These are phyloP conservation scores for Striga asiatica DNA, from an alignment of 257 asterid genomes.

Conservation along the genomic window DNA sequence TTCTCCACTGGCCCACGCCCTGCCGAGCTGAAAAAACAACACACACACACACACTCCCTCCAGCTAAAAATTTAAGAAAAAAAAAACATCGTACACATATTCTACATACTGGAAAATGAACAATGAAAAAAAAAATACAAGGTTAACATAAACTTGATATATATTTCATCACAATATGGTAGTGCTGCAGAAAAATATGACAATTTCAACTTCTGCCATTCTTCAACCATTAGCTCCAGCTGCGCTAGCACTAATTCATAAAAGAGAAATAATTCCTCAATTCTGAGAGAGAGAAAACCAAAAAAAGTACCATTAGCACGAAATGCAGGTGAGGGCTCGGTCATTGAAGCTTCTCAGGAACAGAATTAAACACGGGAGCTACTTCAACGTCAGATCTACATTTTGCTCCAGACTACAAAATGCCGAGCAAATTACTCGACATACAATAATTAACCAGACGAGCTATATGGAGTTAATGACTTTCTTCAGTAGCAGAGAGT, in stretches of 20 bases:
- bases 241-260: background rate
- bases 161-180: background rate
- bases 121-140: background rate
- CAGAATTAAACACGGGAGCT: constrained; percentile 19
- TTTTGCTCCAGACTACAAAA: too few relatives aligned
- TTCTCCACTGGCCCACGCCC: too few relatives aligned
- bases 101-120: background rate
- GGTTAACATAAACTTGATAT: background rate
- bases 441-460: too few relatives aligned
- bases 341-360: constrained; percentile 14
- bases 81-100: background rate
- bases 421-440: too few relatives aligned
- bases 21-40: too few relatives aligned
- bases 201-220: background rate
- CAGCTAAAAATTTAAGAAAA: too few relatives aligned
- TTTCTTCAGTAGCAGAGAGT: too few relatives aligned
- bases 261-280: background rate
- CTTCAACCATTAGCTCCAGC: constrained; percentile 3
- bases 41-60: too few relatives aligned
- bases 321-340: constrained; percentile 16
- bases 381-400: constrained; percentile 34
- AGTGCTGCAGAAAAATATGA: background rate
- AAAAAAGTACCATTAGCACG: constrained; percentile 17
- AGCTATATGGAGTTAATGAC: too few relatives aligned
- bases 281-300: background rate